phyloP scores from a whole-genome alignment of 345 rosid genomes.

The Eucalyptus marginata region DNA sequence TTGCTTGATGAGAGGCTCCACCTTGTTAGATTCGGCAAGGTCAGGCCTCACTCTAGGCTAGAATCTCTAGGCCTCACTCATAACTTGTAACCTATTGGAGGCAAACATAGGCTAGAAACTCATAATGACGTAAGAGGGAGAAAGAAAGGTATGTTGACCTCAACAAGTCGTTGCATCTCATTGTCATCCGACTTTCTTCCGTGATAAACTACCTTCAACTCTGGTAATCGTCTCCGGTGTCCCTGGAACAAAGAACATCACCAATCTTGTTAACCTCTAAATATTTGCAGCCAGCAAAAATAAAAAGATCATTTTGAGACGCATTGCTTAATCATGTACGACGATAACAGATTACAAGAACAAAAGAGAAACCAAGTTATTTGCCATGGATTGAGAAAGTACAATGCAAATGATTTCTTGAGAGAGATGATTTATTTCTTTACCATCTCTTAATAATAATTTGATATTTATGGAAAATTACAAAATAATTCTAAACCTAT shows the following conservation, averaged over 20 bases:
- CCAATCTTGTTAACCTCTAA: background rate
- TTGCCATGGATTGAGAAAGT: background rate
- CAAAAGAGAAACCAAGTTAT: background rate
- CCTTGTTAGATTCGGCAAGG: rapidly evolving
- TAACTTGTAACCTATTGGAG: too few species aligned
- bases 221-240: background rate
- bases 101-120: too few species aligned
- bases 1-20: background rate
- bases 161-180: background rate
- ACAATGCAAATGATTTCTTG: background rate
- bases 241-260: background rate
- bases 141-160: background rate
- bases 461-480: background rate
- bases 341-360: background rate
- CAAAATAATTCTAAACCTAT: background rate
- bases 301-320: background rate
- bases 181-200: background rate
- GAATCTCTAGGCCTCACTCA: background rate
- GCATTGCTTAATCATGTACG: background rate
- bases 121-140: background rate
- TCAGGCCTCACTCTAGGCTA: background rate
- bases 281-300: background rate
- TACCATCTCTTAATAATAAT: background rate
- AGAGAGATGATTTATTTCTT: background rate
- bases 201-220: background rate